Evolutionary conservation across 441 rosid genomes (phyloP).

Genomic region (Pelargonium myrrhifolium): DNA sequence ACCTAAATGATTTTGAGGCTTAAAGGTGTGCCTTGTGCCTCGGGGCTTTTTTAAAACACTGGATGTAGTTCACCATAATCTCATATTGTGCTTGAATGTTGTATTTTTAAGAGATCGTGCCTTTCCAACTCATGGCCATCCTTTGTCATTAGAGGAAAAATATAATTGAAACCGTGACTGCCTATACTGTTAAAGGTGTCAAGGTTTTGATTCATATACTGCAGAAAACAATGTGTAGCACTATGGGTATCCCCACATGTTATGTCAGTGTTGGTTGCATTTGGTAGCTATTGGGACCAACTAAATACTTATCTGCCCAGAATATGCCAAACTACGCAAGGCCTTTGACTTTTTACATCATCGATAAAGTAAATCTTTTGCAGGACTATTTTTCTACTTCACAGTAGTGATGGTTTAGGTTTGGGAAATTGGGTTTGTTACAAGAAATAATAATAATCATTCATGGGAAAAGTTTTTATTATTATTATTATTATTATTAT

Average conservation of each 20-base stretch:
- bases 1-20: too few relatives aligned
- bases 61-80: neutral
- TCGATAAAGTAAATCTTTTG: neutral
- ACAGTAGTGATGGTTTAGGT: too few relatives aligned
- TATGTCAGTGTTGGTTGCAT: neutral
- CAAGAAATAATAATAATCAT: too few relatives aligned
- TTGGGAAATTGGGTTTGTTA: too few relatives aligned
- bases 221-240: neutral
- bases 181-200: neutral
- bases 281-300: constrained; percentile 1
- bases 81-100: neutral
- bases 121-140: neutral
- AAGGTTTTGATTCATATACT: neutral
- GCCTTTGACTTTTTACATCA: neutral
- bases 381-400: too few relatives aligned
- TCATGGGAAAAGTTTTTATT: too few relatives aligned
- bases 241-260: neutral
- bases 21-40: too few relatives aligned
- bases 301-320: neutral
- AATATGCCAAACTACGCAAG: too few relatives aligned
- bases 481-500: too few relatives aligned
- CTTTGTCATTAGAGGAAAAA: neutral
- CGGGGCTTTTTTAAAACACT: neutral
- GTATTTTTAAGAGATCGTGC: neutral
- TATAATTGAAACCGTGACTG: neutral